phyloP scores from a whole-genome alignment of 768 basidiomycete species.

The Boletus vinaceobasis region DNA sequence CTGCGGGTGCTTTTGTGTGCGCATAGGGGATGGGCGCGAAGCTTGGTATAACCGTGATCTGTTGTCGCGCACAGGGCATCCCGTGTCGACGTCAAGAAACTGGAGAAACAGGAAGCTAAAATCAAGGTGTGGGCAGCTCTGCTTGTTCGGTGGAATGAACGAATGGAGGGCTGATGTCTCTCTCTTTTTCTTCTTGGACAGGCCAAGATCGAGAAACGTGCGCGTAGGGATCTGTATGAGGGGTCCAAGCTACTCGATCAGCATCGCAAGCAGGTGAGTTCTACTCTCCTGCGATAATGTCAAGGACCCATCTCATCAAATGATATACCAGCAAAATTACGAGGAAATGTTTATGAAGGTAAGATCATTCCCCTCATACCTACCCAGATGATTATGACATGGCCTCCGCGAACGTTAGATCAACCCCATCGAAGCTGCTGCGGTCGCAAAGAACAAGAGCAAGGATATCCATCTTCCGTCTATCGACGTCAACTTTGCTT shows the following conservation, averaged over 20 bases:
- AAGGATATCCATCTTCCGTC: conserved; percentile 94
- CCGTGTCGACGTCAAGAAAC: conserved; percentile 90
- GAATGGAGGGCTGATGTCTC: neutral
- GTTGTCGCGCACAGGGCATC: conserved; percentile 57
- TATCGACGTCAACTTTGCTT: conserved; percentile 96
- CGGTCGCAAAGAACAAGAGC: conserved; percentile 85
- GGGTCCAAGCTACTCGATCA: conserved; percentile 94
- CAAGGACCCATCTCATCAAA: neutral
- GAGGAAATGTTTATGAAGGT: conserved; percentile 99
- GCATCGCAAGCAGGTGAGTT: conserved; percentile 77
- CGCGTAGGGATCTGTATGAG: conserved; percentile 86
- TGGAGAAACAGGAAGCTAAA: conserved; percentile 97
- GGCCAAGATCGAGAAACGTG: conserved; percentile 98
- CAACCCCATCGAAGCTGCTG: conserved; percentile 85
- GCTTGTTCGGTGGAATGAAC: neutral
- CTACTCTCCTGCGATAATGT: neutral
- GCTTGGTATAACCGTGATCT: conserved; percentile 1
- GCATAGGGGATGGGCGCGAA: neutral
- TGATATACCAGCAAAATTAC: conserved; percentile 75
- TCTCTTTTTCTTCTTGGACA: conserved; percentile 22
- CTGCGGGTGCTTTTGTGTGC: neutral
- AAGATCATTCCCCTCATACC: neutral
- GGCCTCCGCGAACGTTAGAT: conserved; percentile 43
- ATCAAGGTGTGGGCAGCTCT: conserved; percentile 54
- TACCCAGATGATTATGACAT: neutral